Conservation (phyloP, 1,139 yeast genomes). For the Blastobotrys elegans region DNA sequence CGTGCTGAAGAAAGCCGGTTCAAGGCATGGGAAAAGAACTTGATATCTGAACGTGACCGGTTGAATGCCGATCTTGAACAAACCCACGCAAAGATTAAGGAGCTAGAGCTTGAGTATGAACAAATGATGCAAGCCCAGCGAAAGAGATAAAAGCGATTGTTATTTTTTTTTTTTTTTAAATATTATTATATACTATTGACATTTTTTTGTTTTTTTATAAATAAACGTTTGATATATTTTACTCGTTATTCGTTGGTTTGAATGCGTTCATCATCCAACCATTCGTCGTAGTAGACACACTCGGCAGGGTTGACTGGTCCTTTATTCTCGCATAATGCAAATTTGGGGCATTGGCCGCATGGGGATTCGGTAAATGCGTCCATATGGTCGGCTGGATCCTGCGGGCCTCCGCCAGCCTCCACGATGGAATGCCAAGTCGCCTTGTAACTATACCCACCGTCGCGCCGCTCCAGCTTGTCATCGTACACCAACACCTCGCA, state of each 20-base stretch:
- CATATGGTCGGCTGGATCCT: constrained; percentile 18
- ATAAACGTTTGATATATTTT: not conserved
- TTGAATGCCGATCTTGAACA: constrained; percentile 91
- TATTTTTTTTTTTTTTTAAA: not conserved
- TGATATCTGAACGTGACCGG: constrained; percentile 90
- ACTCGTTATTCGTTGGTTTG: not conserved
- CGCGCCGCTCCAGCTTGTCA: constrained; percentile 69
- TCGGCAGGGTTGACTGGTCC: constrained; percentile 36
- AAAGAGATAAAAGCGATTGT: constrained; percentile 9
- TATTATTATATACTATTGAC: not conserved
- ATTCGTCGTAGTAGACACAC: constrained; percentile 35
- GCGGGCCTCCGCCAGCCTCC: constrained; percentile 17
- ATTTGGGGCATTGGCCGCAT: constrained; percentile 35
- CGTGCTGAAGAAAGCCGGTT: constrained; percentile 95
- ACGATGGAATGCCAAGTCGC: constrained; percentile 56
- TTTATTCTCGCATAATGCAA: constrained; percentile 28
- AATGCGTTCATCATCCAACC: constrained; percentile 22
- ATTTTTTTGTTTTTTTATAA: not conserved
- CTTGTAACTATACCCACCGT: constrained; percentile 39
- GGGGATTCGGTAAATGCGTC: constrained; percentile 34
- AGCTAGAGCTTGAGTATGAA: constrained; percentile 33
- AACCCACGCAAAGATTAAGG: constrained; percentile 49
- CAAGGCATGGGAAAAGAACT: constrained; percentile 97
- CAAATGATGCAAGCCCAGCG: constrained; percentile 16
- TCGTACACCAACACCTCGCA: constrained; percentile 88